Percentiles rank a stretch among this genome's conserved stretches.
These are phyloP conservation scores for Lolium perenne DNA, from an alignment of 176 grass and related monocot species.

Conservation along the genomic window DNA sequence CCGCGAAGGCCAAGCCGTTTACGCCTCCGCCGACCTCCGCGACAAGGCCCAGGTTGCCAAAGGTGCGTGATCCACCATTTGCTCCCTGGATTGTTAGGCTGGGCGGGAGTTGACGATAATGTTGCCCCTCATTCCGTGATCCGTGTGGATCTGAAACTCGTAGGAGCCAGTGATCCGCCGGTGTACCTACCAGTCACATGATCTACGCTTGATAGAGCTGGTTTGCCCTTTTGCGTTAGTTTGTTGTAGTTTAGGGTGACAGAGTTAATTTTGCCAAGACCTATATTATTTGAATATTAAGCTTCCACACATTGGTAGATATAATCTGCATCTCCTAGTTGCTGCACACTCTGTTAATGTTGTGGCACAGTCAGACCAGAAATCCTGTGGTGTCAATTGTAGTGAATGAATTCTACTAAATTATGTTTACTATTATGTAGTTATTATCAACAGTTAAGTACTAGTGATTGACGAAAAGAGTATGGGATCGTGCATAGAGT, in stretches of 20 bases:
- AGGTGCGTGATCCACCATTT: conserved; percentile 53
- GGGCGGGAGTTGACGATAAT: neutral
- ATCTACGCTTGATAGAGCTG: neutral
- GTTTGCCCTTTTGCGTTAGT: neutral
- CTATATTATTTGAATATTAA: neutral
- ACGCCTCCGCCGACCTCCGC: conserved; percentile 80
- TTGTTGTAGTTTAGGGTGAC: conserved; percentile 7
- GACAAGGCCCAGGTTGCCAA: conserved; percentile 74
- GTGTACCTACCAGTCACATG: neutral
- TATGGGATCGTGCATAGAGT: neutral
- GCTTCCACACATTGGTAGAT: neutral
- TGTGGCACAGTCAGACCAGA: neutral
- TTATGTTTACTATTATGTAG: conserved; percentile 1
- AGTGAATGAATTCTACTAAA: neutral
- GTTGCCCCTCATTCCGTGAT: neutral
- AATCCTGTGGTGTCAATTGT: neutral
- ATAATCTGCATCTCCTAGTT: neutral
- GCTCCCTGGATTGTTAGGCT: conserved; percentile 14
- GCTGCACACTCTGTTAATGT: neutral
- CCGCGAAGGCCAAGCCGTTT: conserved; percentile 63
- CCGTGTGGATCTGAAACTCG: neutral
- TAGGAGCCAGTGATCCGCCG: neutral
- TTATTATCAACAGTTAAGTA: neutral
- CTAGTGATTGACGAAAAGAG: neutral
- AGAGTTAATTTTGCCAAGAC: neutral